A percentile compares a stretch with the other conserved stretches of the same genome.
phyloP scores from a whole-genome alignment of 768 basidiomycete species.

The Boletus edulis region DNA sequence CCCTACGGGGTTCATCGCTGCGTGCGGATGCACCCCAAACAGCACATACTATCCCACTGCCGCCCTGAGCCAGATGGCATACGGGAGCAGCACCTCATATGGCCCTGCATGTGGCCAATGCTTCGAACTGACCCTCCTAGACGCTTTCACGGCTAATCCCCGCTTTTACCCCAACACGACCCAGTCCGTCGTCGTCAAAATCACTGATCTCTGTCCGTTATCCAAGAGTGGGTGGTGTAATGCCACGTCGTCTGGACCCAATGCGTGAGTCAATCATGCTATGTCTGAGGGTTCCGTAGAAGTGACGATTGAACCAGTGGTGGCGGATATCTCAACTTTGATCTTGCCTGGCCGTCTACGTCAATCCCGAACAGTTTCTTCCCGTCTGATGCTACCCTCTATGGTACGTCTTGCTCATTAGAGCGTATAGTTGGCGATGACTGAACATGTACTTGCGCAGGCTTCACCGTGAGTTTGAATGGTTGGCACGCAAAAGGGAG shows the following conservation, averaged over 20 bases:
- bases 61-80: slow-evolving; percentile 78
- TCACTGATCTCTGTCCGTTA: slow-evolving; percentile 78
- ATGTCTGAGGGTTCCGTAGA: neutral
- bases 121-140: slow-evolving; percentile 73
- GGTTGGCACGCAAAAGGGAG: neutral
- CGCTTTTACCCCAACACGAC: slow-evolving; percentile 63
- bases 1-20: slow-evolving; percentile 48
- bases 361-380: slow-evolving; percentile 74
- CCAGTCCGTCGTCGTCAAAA: slow-evolving; percentile 68
- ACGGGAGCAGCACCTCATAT: slow-evolving; percentile 67
- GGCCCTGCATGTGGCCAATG: slow-evolving; percentile 77
- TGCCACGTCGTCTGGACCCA: slow-evolving; percentile 57
- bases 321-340: slow-evolving; percentile 74
- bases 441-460: slow-evolving; percentile 36
- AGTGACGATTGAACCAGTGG: slow-evolving; percentile 43
- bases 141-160: slow-evolving; percentile 63
- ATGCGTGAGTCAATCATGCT: slow-evolving; percentile 48
- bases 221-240: slow-evolving; percentile 67
- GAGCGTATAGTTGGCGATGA: neutral
- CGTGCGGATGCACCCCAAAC: slow-evolving; percentile 72
- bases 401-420: slow-evolving; percentile 43
- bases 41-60: slow-evolving; percentile 74
- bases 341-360: slow-evolving; percentile 72
- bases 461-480: slow-evolving; percentile 36
- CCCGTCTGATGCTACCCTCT: slow-evolving; percentile 63